These are phyloP conservation scores for Paramecium biaurelia DNA, from an alignment of 73 alveolate genomes.

Conservation along the genomic window DNA sequence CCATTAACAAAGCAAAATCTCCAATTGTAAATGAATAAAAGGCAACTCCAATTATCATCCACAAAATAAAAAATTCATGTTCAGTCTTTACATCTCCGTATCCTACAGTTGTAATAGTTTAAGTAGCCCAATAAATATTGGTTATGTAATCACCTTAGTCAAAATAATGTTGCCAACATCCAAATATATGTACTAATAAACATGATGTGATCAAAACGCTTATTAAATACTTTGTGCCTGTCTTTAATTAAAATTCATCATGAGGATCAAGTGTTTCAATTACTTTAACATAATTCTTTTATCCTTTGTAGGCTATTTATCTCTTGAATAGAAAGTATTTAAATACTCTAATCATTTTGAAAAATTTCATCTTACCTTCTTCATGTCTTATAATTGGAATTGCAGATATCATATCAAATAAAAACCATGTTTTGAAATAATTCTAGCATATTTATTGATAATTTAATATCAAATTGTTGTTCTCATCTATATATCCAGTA, in stretches of 20 bases:
- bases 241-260: background rate
- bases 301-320: background rate
- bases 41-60: conserved; percentile 33
- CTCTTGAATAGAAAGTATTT: background rate
- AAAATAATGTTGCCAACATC: background rate
- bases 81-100: background rate
- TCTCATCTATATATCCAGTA: conserved; percentile 40
- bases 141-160: background rate
- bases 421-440: background rate
- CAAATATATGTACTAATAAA: conserved; percentile 4
- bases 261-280: background rate
- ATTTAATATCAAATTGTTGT: background rate
- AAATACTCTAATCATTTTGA: background rate
- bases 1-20: background rate
- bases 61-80: background rate
- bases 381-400: background rate
- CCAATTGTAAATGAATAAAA: background rate
- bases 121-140: background rate
- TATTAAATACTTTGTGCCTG: background rate
- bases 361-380: background rate
- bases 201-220: background rate
- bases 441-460: too few species aligned
- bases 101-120: conserved; percentile 32
- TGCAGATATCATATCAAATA: background rate
- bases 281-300: background rate